Conservation (phyloP, 176 grass and related monocot genomes). For the Musa troglodytarum region DNA sequence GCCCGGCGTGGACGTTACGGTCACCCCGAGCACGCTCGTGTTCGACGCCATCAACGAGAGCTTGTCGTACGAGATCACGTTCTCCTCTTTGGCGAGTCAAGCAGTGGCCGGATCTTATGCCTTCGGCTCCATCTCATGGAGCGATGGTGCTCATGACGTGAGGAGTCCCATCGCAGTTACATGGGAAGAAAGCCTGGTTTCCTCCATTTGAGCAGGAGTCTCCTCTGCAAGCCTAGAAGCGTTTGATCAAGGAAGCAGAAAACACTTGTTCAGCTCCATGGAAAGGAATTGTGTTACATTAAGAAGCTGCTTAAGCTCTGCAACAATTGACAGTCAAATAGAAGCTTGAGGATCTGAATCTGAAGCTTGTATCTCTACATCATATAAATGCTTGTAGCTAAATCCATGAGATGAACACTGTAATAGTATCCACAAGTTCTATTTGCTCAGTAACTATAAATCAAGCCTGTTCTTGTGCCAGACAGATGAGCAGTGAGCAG, state of each 20-base stretch:
- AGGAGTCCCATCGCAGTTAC: conserved; percentile 20
- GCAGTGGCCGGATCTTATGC: neutral
- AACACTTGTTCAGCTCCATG: neutral
- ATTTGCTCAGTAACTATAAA: neutral
- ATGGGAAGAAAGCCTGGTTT: conserved; percentile 12
- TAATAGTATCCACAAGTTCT: neutral
- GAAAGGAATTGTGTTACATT: neutral
- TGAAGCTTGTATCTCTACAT: neutral
- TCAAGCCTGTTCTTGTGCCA: too few relatives aligned
- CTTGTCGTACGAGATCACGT: conserved; percentile 49
- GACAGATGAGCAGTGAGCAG: too few relatives aligned
- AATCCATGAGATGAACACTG: neutral
- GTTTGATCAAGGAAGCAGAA: neutral
- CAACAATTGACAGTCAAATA: neutral
- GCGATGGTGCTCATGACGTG: conserved; percentile 21
- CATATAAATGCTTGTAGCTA: too few relatives aligned
- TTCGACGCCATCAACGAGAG: conserved; percentile 41
- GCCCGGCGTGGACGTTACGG: conserved; percentile 49
- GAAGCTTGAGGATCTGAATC: neutral
- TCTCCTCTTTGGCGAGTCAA: conserved; percentile 29
- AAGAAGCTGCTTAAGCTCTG: neutral
- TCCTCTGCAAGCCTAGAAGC: neutral
- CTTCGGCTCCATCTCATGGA: conserved; percentile 39
- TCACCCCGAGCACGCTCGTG: conserved; percentile 77
- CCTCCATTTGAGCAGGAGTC: conserved; percentile 4